Conservation (phyloP, 108 stramenopile species). For the Skeletonema costatum region DNA sequence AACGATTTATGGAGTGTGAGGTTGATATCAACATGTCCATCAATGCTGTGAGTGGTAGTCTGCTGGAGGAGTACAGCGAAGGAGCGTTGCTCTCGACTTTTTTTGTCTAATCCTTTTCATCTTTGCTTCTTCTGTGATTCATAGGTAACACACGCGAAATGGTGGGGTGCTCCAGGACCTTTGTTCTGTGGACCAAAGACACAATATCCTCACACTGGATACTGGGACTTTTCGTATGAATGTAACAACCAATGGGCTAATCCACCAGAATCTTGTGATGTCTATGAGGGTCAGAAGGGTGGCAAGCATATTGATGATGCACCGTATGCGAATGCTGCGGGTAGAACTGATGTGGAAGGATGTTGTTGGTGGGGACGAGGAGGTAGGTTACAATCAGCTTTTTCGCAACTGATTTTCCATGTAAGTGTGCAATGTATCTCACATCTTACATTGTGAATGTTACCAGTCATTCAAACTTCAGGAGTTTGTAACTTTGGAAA, state of each 20-base stretch:
- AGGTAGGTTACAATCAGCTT: not conserved
- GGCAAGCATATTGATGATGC: conserved; percentile 43
- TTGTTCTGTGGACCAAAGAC: conserved; percentile 43
- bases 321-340: conserved; percentile 37
- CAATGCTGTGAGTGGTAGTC: conserved; percentile 18
- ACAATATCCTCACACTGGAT: conserved; percentile 36
- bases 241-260: conserved; percentile 50
- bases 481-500: conserved; percentile 57
- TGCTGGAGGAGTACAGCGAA: not conserved
- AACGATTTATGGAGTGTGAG: conserved; percentile 53
- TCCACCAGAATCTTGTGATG: conserved; percentile 48
- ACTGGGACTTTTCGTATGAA: conserved; percentile 39
- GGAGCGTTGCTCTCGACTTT: not conserved
- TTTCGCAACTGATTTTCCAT: no score
- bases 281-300: conserved; percentile 49
- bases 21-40: conserved; percentile 53
- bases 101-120: not conserved
- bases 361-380: conserved; percentile 50
- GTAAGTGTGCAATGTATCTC: not conserved
- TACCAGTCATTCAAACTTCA: conserved; percentile 31
- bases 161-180: conserved; percentile 54
- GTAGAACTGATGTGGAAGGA: conserved; percentile 55
- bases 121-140: not conserved
- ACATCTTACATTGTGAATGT: not conserved
- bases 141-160: conserved; percentile 50